Evolutionary conservation across 179 eudicot genomes (phyloP), one percentile per base, ranked within the genome.

Genomic region (Gypsophila paniculata): DNA sequence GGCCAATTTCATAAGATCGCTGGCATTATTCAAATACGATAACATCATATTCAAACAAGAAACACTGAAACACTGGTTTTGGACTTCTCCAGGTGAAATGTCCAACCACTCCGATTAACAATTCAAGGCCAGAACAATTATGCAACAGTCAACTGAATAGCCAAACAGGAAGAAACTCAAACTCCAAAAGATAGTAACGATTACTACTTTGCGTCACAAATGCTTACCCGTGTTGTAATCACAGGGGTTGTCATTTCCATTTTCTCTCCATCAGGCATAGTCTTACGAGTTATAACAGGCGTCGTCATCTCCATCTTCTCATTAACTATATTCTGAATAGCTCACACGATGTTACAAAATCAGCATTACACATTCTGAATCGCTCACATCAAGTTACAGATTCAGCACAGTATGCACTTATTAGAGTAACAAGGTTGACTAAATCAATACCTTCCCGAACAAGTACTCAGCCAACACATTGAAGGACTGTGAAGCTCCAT

Each of bases 211-310:
- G 34, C 34, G 4, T 75, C 8, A 21, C 4, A 10, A 61, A 51
- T 5, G 19, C 70, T 61, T 79, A 86, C 99, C 88, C 67, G 86
- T 61, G 68, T 86, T 22, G 97, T 90, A 68, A 90, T 82, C 49
- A 94, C 99, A 71, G 96, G 99, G 46, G 93, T 91, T 70, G 99
- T 91, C 99, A 94, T 94, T 68, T 88, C 95, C 97, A 94, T 88
- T 81, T 69, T 87, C 84, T 88, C 87, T 38, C 97, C 97, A 55
- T 82, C 83, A 61, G 96, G 84, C 62, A 68, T 70, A 8, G 83
- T 39, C 81, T 75, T 81, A 58, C 88, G 87, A 69, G 99, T 91
- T 55, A 85, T 79, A 72, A 94, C 99, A 82, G 99, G 99, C 42
- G 96, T 94, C 5, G 97, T 94, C 99, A 94, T 94, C 80, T 90